A percentile compares a stretch with the other conserved stretches of the same genome.
Conservation (phyloP, 306 rosid genomes). For the Medicago arabica region DNA sequence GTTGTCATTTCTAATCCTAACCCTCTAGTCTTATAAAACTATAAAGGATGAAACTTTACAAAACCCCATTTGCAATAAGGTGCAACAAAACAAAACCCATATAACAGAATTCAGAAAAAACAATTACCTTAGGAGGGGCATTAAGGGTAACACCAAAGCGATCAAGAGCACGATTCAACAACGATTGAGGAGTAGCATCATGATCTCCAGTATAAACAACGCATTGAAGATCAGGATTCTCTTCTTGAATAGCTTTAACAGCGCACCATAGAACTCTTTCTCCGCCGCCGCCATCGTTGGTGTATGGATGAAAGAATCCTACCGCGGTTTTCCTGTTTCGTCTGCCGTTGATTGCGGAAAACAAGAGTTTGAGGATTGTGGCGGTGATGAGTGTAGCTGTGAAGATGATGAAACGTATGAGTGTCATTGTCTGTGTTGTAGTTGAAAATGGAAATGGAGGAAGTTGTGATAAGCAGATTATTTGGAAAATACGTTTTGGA, state of each 20-base stretch:
- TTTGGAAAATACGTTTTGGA: neutral
- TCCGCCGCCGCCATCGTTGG: conserved; percentile 94
- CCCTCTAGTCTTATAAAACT: no score
- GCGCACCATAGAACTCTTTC: conserved; percentile 96
- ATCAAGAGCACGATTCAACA: conserved; percentile 71
- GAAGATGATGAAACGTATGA: conserved; percentile 29
- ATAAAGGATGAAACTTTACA: neutral
- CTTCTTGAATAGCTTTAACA: conserved; percentile 81
- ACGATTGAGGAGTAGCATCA: conserved; percentile 72
- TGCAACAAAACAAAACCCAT: neutral
- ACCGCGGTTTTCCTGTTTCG: conserved; percentile 62
- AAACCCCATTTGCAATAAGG: neutral
- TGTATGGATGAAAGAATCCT: conserved; percentile 95
- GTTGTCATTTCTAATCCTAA: no score
- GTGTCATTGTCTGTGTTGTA: conserved; percentile 39
- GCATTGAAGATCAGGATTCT: conserved; percentile 62
- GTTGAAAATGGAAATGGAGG: neutral
- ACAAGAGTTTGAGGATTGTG: conserved; percentile 40
- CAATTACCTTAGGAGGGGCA: conserved; percentile 59
- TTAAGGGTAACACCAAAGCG: conserved; percentile 79
- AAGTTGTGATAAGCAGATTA: neutral
- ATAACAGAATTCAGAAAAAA: conserved; percentile 1
- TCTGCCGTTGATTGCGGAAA: conserved; percentile 43
- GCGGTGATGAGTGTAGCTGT: conserved; percentile 48
- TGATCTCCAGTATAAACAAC: conserved; percentile 88